Conservation (phyloP, 768 basidiomycete genomes). For the Vishniacozyma victoriae region DNA sequence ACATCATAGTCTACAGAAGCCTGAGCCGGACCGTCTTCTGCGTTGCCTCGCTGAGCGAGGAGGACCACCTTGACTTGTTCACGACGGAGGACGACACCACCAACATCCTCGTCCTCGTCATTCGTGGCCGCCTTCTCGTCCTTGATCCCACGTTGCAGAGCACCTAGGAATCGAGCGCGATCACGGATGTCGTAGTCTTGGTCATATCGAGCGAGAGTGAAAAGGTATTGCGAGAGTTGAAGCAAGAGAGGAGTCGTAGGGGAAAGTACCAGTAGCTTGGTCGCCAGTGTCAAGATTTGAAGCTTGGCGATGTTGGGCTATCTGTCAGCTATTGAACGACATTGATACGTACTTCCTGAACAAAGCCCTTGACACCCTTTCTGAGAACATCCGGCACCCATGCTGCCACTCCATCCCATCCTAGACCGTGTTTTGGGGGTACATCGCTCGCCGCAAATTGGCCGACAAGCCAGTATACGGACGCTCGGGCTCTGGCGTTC, state of each 20-base stretch:
- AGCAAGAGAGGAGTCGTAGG: slow-evolving; percentile 49
- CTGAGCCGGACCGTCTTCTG: background rate
- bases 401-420: slow-evolving; percentile 55
- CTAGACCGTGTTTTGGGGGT: slow-evolving; percentile 15
- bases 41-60: slow-evolving; percentile 61
- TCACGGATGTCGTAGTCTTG: slow-evolving; percentile 83
- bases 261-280: slow-evolving; percentile 68
- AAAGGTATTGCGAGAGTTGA: slow-evolving; percentile 56
- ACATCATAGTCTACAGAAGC: slow-evolving; percentile 43
- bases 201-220: slow-evolving; percentile 83
- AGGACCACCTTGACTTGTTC: slow-evolving; percentile 77
- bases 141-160: slow-evolving; percentile 59
- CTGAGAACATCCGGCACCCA: slow-evolving; percentile 89
- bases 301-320: slow-evolving; percentile 68
- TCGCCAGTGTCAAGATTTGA: slow-evolving; percentile 75
- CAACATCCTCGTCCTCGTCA: slow-evolving; percentile 52
- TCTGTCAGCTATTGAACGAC: background rate
- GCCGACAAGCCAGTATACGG: slow-evolving; percentile 87
- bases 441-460: slow-evolving; percentile 61
- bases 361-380: slow-evolving; percentile 68
- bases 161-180: slow-evolving; percentile 69
- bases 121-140: slow-evolving; percentile 43
- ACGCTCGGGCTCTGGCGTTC: slow-evolving; percentile 75
- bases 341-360: slow-evolving; percentile 56
- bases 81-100: slow-evolving; percentile 69